Conservation (phyloP, 1,284 basidiomycete genomes). For the Cutaneotrichosporon cavernicola region DNA sequence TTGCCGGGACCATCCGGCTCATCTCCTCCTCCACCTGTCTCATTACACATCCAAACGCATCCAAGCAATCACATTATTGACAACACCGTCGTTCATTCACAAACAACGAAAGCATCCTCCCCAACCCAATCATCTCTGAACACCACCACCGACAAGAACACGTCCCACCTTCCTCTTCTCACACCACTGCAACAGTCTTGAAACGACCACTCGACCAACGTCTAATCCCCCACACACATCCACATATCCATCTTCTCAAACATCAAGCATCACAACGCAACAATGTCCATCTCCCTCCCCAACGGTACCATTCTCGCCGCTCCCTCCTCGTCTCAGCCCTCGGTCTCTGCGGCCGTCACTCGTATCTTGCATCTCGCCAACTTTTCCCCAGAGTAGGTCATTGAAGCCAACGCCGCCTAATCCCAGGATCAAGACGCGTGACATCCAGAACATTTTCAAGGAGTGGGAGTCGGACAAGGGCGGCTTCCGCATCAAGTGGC, state of each 20-base stretch:
- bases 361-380: slow-evolving; percentile 88
- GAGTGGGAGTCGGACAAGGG: slow-evolving; percentile 84
- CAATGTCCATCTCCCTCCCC: slow-evolving; percentile 52
- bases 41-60: background rate
- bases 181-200: background rate
- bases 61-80: background rate
- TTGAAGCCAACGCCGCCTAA: background rate
- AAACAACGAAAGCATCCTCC: background rate
- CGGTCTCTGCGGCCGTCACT: slow-evolving; percentile 87
- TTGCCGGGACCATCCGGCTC: slow-evolving; percentile 10
- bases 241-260: background rate
- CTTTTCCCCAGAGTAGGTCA: slow-evolving; percentile 72
- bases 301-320: slow-evolving; percentile 48
- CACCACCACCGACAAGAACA: background rate
- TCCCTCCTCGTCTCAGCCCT: slow-evolving; percentile 37
- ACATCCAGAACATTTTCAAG: slow-evolving; percentile 85
- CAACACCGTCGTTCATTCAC: slow-evolving; percentile 5
- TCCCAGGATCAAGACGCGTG: slow-evolving; percentile 80
- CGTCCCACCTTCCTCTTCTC: background rate
- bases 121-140: background rate
- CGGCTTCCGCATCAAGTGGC: slow-evolving; percentile 99
- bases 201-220: background rate
- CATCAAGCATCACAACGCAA: background rate
- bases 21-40: background rate
- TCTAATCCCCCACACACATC: background rate